Evolutionary conservation across 805 yeast species (phyloP), one percentile per base, ranked within the genome.

Genomic region (Novakomyces olei): DNA sequence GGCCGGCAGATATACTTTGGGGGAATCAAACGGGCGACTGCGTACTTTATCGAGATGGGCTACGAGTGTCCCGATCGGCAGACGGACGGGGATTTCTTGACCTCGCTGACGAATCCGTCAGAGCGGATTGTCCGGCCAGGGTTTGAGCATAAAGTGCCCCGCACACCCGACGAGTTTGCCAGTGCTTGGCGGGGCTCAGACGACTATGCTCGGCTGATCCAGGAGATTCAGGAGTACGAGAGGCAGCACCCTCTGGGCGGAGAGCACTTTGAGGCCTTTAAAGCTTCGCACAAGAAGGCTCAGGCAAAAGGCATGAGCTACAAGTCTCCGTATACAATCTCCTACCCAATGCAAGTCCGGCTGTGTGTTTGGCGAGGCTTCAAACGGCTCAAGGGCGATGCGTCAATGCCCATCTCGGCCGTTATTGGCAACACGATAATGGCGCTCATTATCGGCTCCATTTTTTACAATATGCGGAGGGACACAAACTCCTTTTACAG

Each of bases 361-460:
- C 20, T 20, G 9, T 14, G 12, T 15, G 30, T 20, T 27, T 17
- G 19, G 15, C 20, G 16, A 4, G 19, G 20, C 2, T 27, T 12
- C 10, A 17, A 17, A 7, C 30, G 19, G 5, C 18, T 17, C 15
- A 19, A 17, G 9, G 20, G 19, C n/a, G 30, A 27, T 8, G 16
- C 16, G 12, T 10, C 30, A n/a, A 17, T 14, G 16, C 15, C n/a
- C 9, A 5, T 15, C n/a, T 17, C 30, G 7, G 16, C 18, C 15
- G 15, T 27, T 15, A 17, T 27, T 7, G n/a, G 20, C 18, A 17
- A 27, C 37, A 43, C 63, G 9, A 44, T 63, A 19, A 71, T 70
- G 50, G 60, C 73, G 9, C 58, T 74, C 32, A 60, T 72, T 44
- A 54, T 60, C 8, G 77, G 79, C 19, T 72, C 81, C 0, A 53